Evolutionary conservation across 129 eudicot species (phyloP), one percentile per base, ranked within the genome.

Genomic region (Tagetes patula): DNA sequence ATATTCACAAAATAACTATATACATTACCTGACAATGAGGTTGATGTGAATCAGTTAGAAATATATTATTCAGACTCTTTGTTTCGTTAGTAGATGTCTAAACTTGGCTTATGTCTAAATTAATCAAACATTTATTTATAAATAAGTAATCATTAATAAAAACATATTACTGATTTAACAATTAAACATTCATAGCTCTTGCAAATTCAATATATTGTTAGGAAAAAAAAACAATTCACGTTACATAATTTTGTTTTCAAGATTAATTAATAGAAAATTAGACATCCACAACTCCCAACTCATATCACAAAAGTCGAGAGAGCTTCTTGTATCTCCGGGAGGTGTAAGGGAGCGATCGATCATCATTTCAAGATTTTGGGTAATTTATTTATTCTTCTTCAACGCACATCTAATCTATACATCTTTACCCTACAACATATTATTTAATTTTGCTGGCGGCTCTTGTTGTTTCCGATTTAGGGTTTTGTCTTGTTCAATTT

Each of bases 401-500:
- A 67, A 37, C 55, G 31, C 8, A 31, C 45, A 72, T 42, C 1
- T 43, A 11, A 59, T 1, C 69, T 60, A 20, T 47, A 48, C 70
- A 77, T 77, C 78, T 48, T 76, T 68, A 14, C 12, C 47, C 0
- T 5, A 1, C 38, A 32, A 49, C 45, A 27, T 50, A 5, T 49
- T 39, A 49, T 1, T 3, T 46, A 60, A 45, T 56, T 54, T 53
- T 45, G 75, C 5, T 69, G 81, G 71, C 81, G 81, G 81, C 76
- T 69, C 11, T 60, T 69, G 70, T 60, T 69, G 70, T 27, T 20
- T 20, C 20, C 63, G 8, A 43, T 47, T 70, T 77, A 77, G 81
- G 81, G 81, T 70, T 77, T 39, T 70, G n/a, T 77, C 27, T 3
- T 49, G 5, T 33, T 69, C 70, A 60, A 27, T 37, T 37, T 47